phyloP scores from a whole-genome alignment of 495 filamentous ascomycete genomes.

The Talaromyces borbonicus region DNA sequence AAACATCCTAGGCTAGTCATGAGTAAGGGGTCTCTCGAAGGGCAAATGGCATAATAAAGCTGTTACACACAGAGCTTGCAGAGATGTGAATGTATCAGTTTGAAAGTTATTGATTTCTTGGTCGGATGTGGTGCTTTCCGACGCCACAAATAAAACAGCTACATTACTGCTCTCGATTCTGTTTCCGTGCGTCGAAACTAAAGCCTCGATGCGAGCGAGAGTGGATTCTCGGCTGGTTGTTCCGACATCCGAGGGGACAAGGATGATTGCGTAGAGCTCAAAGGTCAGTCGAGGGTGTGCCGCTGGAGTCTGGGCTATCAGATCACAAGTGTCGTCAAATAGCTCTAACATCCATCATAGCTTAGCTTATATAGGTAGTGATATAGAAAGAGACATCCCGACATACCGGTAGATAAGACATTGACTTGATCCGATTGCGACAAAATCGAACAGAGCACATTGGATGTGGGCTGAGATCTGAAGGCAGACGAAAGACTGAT shows the following conservation, averaged over 20 bases:
- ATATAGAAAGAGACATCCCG: slow-evolving; percentile 35
- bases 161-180: slow-evolving; percentile 19
- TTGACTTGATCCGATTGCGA: slow-evolving; percentile 16
- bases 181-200: slow-evolving; percentile 31
- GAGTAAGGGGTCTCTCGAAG: not conserved
- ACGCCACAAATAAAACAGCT: slow-evolving; percentile 46
- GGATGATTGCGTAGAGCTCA: slow-evolving; percentile 39
- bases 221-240: slow-evolving; percentile 15
- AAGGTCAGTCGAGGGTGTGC: not conserved
- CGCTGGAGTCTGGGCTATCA: slow-evolving; percentile 7
- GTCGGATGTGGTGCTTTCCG: slow-evolving; percentile 13
- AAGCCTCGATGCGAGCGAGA: slow-evolving; percentile 34
- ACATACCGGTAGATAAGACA: too few relatives aligned
- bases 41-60: not conserved
- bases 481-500: slow-evolving; percentile 47
- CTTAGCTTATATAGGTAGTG: slow-evolving; percentile 26
- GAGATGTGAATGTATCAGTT: slow-evolving; percentile 16
- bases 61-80: slow-evolving; percentile 28
- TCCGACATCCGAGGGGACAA: slow-evolving; percentile 40
- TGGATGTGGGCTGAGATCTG: slow-evolving; percentile 42
- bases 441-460: slow-evolving; percentile 33
- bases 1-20: slow-evolving; percentile 2
- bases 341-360: slow-evolving; percentile 32
- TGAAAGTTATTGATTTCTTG: slow-evolving; percentile 11
- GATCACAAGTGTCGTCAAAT: slow-evolving; percentile 8